A percentile compares a stretch with the other conserved stretches of the same genome.
phyloP scores from a whole-genome alignment of 805 yeast genomes.

The Schwanniomyces yamadae region DNA sequence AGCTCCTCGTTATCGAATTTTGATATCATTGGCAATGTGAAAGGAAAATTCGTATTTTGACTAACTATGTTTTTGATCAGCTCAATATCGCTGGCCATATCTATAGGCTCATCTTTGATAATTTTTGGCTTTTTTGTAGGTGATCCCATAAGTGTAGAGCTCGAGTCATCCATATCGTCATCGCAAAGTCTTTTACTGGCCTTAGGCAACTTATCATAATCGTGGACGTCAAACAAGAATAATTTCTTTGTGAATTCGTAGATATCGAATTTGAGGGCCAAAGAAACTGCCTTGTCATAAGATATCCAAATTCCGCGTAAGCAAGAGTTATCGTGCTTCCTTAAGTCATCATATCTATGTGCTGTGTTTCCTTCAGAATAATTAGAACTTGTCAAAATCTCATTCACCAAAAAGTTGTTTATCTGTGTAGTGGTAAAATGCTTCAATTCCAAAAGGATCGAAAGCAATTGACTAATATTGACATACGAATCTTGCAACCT shows the following conservation, averaged over 20 bases:
- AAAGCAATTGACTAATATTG: constrained; percentile 37
- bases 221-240: constrained; percentile 45
- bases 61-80: constrained; percentile 5
- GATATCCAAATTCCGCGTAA: constrained; percentile 43
- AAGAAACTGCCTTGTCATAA: constrained; percentile 40
- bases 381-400: constrained; percentile 31
- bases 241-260: constrained; percentile 36
- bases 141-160: constrained; percentile 23
- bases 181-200: constrained; percentile 15
- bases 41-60: constrained; percentile 35
- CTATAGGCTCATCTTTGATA: constrained; percentile 1
- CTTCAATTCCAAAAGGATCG: constrained; percentile 29
- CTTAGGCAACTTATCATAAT: constrained; percentile 37
- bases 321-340: constrained; percentile 23
- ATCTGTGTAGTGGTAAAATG: constrained; percentile 25
- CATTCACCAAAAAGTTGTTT: constrained; percentile 30
- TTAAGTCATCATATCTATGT: constrained; percentile 26
- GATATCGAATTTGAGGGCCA: constrained; percentile 40
- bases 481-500: constrained; percentile 43
- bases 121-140: constrained; percentile 32
- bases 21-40: constrained; percentile 29
- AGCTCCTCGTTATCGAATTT: constrained; percentile 25
- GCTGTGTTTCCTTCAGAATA: constrained; percentile 19
- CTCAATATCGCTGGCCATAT: constrained; percentile 2
- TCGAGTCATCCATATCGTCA: constrained; percentile 14